phyloP scores from a whole-genome alignment of 306 rosid species.

The Sphenostylis stenocarpa region DNA sequence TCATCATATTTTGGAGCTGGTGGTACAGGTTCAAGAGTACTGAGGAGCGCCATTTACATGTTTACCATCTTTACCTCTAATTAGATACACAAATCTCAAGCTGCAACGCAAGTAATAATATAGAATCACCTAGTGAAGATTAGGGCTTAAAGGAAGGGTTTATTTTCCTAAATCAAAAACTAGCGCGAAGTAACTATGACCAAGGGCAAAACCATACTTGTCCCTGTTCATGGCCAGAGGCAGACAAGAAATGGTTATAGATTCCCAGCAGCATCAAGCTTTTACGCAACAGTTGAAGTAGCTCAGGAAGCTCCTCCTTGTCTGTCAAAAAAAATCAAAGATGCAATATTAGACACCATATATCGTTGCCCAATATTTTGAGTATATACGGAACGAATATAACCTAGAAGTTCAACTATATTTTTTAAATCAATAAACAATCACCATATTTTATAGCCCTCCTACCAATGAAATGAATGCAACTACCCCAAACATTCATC shows the following conservation, averaged over 20 bases:
- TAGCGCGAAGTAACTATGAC: neutral
- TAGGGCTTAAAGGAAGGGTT: neutral
- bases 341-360: neutral
- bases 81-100: constrained; percentile 13
- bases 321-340: constrained; percentile 36
- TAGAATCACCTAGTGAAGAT: neutral
- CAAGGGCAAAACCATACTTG: constrained; percentile 27
- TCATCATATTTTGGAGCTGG: too few species aligned
- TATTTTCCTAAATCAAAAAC: constrained; percentile 9
- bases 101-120: constrained; percentile 8
- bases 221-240: neutral
- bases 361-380: neutral
- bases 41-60: constrained; percentile 28
- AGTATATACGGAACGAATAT: neutral
- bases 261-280: constrained; percentile 45
- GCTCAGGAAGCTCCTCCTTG: constrained; percentile 80
- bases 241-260: neutral
- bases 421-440: neutral
- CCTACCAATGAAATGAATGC: constrained; percentile 14
- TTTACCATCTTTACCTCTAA: neutral
- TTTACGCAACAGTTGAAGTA: constrained; percentile 87
- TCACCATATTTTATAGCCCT: constrained; percentile 19
- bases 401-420: neutral
- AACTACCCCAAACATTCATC: constrained; percentile 17
- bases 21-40: neutral